Conservation (phyloP, 768 basidiomycete species). For the Rhodotorula toruloides region DNA sequence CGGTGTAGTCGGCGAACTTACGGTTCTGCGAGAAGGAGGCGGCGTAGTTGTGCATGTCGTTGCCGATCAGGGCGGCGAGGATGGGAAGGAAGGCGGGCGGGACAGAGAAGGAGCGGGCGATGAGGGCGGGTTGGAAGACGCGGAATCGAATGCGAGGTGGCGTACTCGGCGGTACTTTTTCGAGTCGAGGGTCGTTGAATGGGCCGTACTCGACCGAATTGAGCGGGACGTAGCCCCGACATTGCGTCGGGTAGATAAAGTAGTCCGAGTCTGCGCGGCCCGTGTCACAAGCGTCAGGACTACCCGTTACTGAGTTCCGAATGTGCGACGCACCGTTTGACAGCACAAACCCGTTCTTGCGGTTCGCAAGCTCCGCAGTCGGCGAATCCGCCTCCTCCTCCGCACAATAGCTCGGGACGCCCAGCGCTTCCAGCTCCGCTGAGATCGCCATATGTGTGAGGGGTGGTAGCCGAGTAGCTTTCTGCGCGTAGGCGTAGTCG, state of each 20-base stretch:
- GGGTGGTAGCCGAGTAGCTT: constrained; percentile 5
- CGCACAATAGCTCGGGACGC: constrained; percentile 7
- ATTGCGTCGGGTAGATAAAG: constrained; percentile 28
- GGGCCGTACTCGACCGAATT: constrained; percentile 22
- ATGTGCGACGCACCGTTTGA: constrained; percentile 33
- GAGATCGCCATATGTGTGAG: constrained; percentile 22
- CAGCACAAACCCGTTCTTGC: constrained; percentile 20
- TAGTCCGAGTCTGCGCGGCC: constrained; percentile 25
- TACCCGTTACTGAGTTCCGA: too few species aligned
- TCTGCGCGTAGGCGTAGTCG: not conserved
- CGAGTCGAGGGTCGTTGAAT: constrained; percentile 1
- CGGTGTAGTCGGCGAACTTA: constrained; percentile 1
- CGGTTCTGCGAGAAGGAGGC: not conserved
- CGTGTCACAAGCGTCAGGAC: not conserved
- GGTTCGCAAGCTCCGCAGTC: constrained; percentile 32
- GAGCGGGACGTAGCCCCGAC: constrained; percentile 31
- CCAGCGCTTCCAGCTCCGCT: constrained; percentile 16
- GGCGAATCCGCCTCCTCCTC: constrained; percentile 35
- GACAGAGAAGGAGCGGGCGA: constrained; percentile 16
- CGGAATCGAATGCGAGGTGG: constrained; percentile 6
- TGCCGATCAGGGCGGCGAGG: constrained; percentile 33
- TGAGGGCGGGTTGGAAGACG: not conserved
- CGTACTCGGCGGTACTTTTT: not conserved
- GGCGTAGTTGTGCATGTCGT: constrained; percentile 28
- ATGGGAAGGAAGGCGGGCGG: constrained; percentile 17